Percentiles rank a stretch among this genome's conserved stretches.
Evolutionary conservation across 176 grass and related monocot genomes (phyloP).

Genomic region (Bonia amplexicaulis): DNA sequence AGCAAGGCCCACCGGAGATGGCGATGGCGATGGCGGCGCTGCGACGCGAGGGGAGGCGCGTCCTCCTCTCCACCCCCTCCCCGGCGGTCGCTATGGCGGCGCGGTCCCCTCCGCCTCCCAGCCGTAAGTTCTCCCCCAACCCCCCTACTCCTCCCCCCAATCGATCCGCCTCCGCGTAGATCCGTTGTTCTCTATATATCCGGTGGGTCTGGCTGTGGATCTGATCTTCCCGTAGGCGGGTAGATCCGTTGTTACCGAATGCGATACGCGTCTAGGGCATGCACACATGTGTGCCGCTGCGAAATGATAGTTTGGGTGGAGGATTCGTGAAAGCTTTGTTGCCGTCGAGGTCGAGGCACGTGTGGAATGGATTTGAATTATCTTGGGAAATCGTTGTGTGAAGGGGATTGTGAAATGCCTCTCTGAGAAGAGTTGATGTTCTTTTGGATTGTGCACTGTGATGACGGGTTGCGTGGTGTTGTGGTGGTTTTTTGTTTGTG

Average conservation of each 20-base stretch:
- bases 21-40: constrained; percentile 85
- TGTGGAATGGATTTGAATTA: not conserved
- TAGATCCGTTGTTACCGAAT: not conserved
- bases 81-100: constrained; percentile 28
- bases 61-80: constrained; percentile 42
- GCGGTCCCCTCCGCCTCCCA: constrained; percentile 39
- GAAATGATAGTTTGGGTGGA: constrained; percentile 6
- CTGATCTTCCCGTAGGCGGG: not conserved
- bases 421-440: not conserved
- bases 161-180: not conserved
- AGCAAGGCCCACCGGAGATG: constrained; percentile 34
- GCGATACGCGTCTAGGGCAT: not conserved
- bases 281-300: not conserved
- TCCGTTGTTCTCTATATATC: constrained; percentile 4
- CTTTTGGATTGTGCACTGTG: not conserved
- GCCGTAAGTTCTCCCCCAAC: constrained; percentile 30
- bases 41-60: constrained; percentile 58
- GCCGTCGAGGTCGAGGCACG: not conserved
- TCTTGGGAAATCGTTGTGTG: constrained; percentile 1
- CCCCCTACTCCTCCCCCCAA: not conserved
- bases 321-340: not conserved
- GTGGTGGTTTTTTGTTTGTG: not conserved
- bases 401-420: not conserved
- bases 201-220: not conserved
- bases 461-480: not conserved